phyloP scores from a whole-genome alignment of 345 rosid species.

The Raphanus raphanistrum region DNA sequence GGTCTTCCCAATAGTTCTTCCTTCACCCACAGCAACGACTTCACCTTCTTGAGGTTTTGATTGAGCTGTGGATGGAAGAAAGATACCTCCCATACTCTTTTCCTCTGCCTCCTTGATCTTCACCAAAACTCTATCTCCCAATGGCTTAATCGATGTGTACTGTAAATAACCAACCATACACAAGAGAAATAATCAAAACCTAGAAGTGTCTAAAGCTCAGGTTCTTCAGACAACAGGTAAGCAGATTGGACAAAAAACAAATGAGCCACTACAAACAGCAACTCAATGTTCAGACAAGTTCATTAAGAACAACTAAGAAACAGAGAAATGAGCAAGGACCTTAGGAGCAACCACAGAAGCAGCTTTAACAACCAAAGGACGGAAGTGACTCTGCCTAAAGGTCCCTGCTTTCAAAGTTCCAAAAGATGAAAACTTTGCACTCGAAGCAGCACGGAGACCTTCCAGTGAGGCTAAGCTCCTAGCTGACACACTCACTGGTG shows the following conservation, averaged over 20 bases:
- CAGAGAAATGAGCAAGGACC: constrained; percentile 43
- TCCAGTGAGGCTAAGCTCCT: constrained; percentile 60
- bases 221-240: not conserved
- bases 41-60: constrained; percentile 91
- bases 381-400: constrained; percentile 39
- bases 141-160: constrained; percentile 81
- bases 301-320: not conserved
- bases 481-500: constrained; percentile 53
- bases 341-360: constrained; percentile 92
- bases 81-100: constrained; percentile 78
- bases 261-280: constrained; percentile 5
- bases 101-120: constrained; percentile 83
- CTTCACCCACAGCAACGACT: constrained; percentile 90
- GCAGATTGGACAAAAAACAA: not conserved
- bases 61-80: constrained; percentile 82
- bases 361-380: constrained; percentile 70
- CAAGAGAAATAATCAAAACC: not conserved
- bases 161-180: constrained; percentile 31
- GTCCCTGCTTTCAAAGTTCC: constrained; percentile 42
- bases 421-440: constrained; percentile 43
- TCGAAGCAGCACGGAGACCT: constrained; percentile 61
- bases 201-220: not conserved
- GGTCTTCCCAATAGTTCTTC: constrained; percentile 64
- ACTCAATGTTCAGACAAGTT: not conserved
- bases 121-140: constrained; percentile 83